phyloP scores from a whole-genome alignment of 768 basidiomycete species.

The Suillus lakei region DNA sequence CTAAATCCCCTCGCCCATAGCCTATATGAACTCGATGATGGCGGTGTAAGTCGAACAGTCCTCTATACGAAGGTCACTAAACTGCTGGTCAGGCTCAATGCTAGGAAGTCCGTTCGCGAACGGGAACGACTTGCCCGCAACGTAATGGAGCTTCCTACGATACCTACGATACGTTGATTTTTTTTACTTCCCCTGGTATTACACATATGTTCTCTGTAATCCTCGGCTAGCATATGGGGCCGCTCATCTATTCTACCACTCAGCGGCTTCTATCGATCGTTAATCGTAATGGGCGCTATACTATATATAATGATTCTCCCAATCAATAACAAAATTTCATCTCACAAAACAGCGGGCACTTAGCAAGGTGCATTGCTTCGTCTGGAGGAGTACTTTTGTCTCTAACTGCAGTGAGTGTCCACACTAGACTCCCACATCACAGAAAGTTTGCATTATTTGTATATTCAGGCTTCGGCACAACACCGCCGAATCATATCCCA shows the following conservation, averaged over 20 bases:
- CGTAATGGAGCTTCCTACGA: constrained; percentile 20
- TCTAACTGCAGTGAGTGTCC: no score
- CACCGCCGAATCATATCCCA: no score
- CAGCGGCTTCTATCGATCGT: no score
- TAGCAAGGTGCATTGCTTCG: not conserved
- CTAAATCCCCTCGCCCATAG: constrained; percentile 8
- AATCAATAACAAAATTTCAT: not conserved
- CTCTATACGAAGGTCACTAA: not conserved
- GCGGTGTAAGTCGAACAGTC: constrained; percentile 21
- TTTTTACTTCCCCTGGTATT: not conserved
- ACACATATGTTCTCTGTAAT: not conserved
- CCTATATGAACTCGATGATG: constrained; percentile 28
- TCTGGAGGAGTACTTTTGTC: no score
- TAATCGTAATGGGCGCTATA: not conserved
- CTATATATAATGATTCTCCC: not conserved
- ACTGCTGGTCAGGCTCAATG: constrained; percentile 8
- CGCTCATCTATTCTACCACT: not conserved
- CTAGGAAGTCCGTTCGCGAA: constrained; percentile 21
- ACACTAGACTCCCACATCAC: no score
- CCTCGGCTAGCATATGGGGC: not conserved
- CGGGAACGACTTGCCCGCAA: not conserved
- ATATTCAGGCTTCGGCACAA: no score
- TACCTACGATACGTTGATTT: constrained; percentile 16
- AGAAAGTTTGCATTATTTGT: no score
- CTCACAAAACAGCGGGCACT: not conserved